Conservation (phyloP, 1,139 yeast species). For the Casaregolazyma suthepensis region DNA sequence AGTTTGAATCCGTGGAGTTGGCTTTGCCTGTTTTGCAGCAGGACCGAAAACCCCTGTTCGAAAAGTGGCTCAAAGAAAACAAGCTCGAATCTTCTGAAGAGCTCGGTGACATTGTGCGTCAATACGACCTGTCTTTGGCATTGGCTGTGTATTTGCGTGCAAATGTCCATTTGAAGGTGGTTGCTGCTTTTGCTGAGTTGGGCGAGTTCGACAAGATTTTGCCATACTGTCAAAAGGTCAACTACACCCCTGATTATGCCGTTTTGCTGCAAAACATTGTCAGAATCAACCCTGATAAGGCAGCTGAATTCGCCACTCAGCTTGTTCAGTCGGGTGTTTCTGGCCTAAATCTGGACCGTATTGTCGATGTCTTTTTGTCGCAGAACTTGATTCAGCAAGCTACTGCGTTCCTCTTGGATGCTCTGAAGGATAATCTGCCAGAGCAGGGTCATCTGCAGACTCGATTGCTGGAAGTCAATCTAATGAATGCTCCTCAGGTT, state of each 20-base stretch:
- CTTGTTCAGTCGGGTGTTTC: constrained; percentile 57
- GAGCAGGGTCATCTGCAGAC: constrained; percentile 97
- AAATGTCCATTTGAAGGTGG: constrained; percentile 81
- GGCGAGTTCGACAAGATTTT: constrained; percentile 95
- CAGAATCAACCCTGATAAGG: constrained; percentile 94
- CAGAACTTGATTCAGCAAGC: constrained; percentile 97
- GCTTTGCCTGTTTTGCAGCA: constrained; percentile 95
- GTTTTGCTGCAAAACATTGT: constrained; percentile 86
- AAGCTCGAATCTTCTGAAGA: constrained; percentile 92
- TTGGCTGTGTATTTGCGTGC: constrained; percentile 88
- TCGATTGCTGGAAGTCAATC: constrained; percentile 83
- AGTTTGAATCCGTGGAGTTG: constrained; percentile 89
- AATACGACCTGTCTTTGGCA: constrained; percentile 79
- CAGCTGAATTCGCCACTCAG: constrained; percentile 93
- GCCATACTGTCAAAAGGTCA: constrained; percentile 88
- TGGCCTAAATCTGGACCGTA: constrained; percentile 73
- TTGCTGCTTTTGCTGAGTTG: constrained; percentile 85
- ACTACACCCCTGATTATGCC: constrained; percentile 84
- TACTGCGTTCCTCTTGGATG: constrained; percentile 95
- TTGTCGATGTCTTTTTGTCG: constrained; percentile 90
- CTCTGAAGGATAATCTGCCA: constrained; percentile 88
- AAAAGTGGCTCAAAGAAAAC: constrained; percentile 94
- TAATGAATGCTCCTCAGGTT: constrained; percentile 95
- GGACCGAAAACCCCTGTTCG: constrained; percentile 88
- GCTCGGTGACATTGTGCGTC: constrained; percentile 91